Evolutionary conservation across 192 early-diverging fungal genomes (phyloP).

Genomic region (Backusella westeae): DNA sequence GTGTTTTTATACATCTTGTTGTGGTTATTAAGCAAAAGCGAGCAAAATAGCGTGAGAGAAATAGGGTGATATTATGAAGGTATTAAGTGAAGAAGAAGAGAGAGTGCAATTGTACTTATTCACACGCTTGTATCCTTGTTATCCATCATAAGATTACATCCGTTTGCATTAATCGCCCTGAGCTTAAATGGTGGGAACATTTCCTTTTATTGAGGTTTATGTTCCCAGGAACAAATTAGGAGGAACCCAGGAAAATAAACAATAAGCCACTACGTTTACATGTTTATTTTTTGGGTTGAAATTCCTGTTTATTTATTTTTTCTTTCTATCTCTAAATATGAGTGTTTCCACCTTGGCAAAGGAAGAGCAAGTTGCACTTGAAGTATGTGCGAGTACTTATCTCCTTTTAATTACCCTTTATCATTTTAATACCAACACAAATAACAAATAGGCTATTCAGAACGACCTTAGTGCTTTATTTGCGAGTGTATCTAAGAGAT

Average conservation of each 20-base stretch:
- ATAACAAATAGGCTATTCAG: background rate
- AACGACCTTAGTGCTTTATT: background rate
- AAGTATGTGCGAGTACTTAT: background rate
- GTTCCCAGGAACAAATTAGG: too few species aligned
- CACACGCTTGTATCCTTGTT: background rate
- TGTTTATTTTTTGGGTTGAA: background rate
- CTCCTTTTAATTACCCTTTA: background rate
- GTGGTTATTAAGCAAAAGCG: background rate
- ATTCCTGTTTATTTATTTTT: background rate
- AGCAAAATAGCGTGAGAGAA: background rate
- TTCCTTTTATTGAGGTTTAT: too few species aligned
- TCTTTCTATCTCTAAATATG: background rate
- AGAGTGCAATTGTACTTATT: background rate
- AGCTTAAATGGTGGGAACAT: too few species aligned
- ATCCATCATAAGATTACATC: background rate
- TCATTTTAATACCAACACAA: background rate
- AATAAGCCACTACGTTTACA: background rate
- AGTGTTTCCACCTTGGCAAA: background rate
- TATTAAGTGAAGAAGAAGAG: background rate
- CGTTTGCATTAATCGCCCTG: too few species aligned
- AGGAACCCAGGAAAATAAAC: too few species aligned
- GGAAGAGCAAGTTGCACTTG: background rate
- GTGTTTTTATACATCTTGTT: background rate
- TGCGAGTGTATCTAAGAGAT: background rate
- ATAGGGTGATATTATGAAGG: background rate